These are phyloP conservation scores for Brettanomyces sp. DNA, from an alignment of 805 yeast genomes.

Conservation along the genomic window DNA sequence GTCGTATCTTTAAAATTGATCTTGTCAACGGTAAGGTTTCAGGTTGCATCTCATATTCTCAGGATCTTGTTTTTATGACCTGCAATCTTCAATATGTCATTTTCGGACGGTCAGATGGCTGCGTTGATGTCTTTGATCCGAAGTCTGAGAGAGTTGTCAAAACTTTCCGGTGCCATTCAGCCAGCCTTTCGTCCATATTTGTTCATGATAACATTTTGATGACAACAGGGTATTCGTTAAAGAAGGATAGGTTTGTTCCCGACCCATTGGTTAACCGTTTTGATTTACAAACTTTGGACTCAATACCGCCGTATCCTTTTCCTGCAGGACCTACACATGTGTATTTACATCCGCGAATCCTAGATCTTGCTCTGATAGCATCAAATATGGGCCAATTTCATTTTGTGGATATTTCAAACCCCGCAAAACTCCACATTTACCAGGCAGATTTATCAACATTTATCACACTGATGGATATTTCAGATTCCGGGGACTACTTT, in stretches of 20 bases:
- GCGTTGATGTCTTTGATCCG: slow-evolving; percentile 58
- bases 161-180: slow-evolving; percentile 50
- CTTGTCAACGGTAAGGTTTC: slow-evolving; percentile 28
- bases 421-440: slow-evolving; percentile 53
- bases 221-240: slow-evolving; percentile 72
- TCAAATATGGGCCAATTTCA: slow-evolving; percentile 78
- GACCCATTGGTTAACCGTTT: slow-evolving; percentile 82
- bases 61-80: slow-evolving; percentile 38
- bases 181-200: slow-evolving; percentile 54
- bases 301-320: slow-evolving; percentile 74
- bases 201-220: slow-evolving; percentile 57
- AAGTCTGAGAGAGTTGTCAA: slow-evolving; percentile 35
- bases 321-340: slow-evolving; percentile 85
- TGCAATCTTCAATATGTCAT: slow-evolving; percentile 45
- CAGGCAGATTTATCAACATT: slow-evolving; percentile 50
- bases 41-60: slow-evolving; percentile 30
- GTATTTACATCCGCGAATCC: slow-evolving; percentile 76
- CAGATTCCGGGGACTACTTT: slow-evolving; percentile 69
- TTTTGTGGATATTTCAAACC: slow-evolving; percentile 75
- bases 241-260: slow-evolving; percentile 45
- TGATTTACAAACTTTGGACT: slow-evolving; percentile 64
- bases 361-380: slow-evolving; percentile 66
- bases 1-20: slow-evolving; percentile 34
- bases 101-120: slow-evolving; percentile 50
- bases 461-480: slow-evolving; percentile 43